Evolutionary conservation across 1,284 basidiomycete species (phyloP).

Genomic region (Kwoniella shivajii): DNA sequence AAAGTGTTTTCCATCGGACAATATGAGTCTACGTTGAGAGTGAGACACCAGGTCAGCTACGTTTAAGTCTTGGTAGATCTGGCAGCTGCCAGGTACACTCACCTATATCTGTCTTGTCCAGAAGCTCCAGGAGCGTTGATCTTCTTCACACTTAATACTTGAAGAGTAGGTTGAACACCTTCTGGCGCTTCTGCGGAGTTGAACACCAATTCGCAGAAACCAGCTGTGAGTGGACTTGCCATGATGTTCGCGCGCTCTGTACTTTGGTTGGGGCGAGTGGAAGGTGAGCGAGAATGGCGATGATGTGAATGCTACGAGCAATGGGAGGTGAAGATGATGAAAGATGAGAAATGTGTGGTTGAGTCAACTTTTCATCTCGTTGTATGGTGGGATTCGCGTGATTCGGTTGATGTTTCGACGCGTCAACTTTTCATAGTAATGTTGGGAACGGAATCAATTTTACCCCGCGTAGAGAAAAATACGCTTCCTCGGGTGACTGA

Average conservation of each 20-base stretch:
- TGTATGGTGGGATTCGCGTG: not conserved
- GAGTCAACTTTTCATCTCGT: constrained; percentile 8
- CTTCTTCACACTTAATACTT: constrained; percentile 80
- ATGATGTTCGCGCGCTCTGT: constrained; percentile 19
- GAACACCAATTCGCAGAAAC: constrained; percentile 44
- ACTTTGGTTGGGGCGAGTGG: not conserved
- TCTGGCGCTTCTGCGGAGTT: constrained; percentile 35
- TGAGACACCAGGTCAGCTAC: constrained; percentile 12
- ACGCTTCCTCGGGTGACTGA: too few species aligned
- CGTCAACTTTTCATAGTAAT: constrained; percentile 14
- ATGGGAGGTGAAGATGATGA: constrained; percentile 4
- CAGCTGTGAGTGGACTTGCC: constrained; percentile 43
- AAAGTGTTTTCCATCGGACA: constrained; percentile 75
- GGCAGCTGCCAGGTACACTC: constrained; percentile 14
- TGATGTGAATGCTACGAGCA: constrained; percentile 8
- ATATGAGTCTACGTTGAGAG: constrained; percentile 51
- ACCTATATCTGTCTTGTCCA: constrained; percentile 53
- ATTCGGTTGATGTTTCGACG: constrained; percentile 16
- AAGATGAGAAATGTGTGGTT: constrained; percentile 4
- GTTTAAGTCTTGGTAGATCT: not conserved
- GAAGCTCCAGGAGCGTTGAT: constrained; percentile 57
- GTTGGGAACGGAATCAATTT: constrained; percentile 13
- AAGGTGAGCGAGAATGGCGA: not conserved
- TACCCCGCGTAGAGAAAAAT: constrained; percentile 8
- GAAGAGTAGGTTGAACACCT: constrained; percentile 66